Evolutionary conservation across 1,284 basidiomycete genomes (phyloP).

Genomic region (Afroboletus lepidellus): DNA sequence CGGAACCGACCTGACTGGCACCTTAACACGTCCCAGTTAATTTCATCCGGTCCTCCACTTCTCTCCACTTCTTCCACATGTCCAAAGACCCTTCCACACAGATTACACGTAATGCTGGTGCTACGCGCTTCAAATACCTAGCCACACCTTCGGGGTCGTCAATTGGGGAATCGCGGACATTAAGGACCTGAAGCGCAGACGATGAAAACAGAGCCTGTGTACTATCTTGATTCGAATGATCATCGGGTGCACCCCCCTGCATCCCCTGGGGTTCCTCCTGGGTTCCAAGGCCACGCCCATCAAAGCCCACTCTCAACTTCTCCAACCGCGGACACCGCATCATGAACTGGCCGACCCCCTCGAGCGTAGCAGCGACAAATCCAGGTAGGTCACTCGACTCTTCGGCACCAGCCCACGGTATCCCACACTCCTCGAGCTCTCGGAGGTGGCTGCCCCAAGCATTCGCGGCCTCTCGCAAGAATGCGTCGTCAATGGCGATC

Average conservation of each 20-base stretch:
- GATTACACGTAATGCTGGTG: conserved; percentile 26
- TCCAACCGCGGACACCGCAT: conserved; percentile 20
- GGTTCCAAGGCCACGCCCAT: conserved; percentile 17
- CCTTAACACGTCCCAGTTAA: conserved; percentile 4
- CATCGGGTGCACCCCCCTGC: no score
- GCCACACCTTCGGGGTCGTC: conserved; percentile 27
- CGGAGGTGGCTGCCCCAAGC: conserved; percentile 29
- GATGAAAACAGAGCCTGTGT: neutral
- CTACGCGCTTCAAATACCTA: conserved; percentile 24
- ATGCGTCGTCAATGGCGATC: conserved; percentile 29
- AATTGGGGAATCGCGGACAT: conserved; percentile 32
- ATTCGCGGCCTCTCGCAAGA: conserved; percentile 24
- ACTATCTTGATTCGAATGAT: neutral
- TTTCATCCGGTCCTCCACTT: conserved; percentile 30
- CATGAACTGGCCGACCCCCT: conserved; percentile 23
- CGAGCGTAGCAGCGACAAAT: conserved; percentile 21
- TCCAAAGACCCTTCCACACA: conserved; percentile 30
- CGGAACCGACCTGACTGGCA: neutral
- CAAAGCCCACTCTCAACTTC: conserved; percentile 25
- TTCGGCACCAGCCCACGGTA: conserved; percentile 27
- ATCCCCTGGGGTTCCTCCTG: no score
- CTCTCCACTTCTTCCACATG: conserved; percentile 30
- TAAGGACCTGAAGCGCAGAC: conserved; percentile 23
- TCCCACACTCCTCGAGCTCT: conserved; percentile 28
- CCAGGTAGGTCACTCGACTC: conserved; percentile 16